phyloP scores from a whole-genome alignment of 768 basidiomycete genomes.

The Lactarius hengduanensis region DNA sequence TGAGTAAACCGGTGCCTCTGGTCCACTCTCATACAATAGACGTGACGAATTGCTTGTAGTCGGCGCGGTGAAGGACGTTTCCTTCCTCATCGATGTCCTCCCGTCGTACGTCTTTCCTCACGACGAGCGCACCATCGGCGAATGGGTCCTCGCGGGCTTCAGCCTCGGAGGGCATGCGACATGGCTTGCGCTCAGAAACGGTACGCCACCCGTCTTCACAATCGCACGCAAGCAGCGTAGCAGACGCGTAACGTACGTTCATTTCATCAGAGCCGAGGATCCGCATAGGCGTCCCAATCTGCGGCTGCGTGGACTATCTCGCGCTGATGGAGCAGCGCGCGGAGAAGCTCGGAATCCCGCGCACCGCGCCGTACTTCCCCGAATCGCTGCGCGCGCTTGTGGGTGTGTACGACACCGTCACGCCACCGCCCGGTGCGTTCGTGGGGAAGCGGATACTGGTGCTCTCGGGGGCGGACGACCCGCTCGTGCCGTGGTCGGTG shows the following conservation, averaged over 20 bases:
- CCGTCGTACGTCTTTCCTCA: slow-evolving; percentile 70
- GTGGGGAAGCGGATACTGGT: slow-evolving; percentile 71
- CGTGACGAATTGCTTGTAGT: slow-evolving; percentile 33
- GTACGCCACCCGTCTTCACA: slow-evolving; percentile 43
- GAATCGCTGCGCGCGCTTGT: slow-evolving; percentile 51
- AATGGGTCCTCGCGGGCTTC: slow-evolving; percentile 73
- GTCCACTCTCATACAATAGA: not conserved
- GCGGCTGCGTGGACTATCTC: slow-evolving; percentile 71
- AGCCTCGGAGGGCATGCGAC: slow-evolving; percentile 85
- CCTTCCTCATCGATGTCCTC: slow-evolving; percentile 78
- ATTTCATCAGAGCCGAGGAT: slow-evolving; percentile 42
- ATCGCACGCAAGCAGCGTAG: not conserved
- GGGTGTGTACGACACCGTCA: slow-evolving; percentile 44
- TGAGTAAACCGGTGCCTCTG: slow-evolving; percentile 36
- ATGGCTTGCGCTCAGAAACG: slow-evolving; percentile 64
- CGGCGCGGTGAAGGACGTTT: slow-evolving; percentile 74
- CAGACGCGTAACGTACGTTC: not conserved
- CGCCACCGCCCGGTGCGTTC: slow-evolving; percentile 53
- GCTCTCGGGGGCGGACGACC: slow-evolving; percentile 53
- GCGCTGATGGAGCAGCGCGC: slow-evolving; percentile 59
- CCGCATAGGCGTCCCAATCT: slow-evolving; percentile 44
- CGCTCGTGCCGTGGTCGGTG: slow-evolving; percentile 38
- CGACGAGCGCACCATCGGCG: slow-evolving; percentile 55
- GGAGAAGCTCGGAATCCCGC: slow-evolving; percentile 40
- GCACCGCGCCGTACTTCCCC: slow-evolving; percentile 58